Evolutionary conservation across 257 asterid species (phyloP).

Genomic region (Salvia rosmarinus): DNA sequence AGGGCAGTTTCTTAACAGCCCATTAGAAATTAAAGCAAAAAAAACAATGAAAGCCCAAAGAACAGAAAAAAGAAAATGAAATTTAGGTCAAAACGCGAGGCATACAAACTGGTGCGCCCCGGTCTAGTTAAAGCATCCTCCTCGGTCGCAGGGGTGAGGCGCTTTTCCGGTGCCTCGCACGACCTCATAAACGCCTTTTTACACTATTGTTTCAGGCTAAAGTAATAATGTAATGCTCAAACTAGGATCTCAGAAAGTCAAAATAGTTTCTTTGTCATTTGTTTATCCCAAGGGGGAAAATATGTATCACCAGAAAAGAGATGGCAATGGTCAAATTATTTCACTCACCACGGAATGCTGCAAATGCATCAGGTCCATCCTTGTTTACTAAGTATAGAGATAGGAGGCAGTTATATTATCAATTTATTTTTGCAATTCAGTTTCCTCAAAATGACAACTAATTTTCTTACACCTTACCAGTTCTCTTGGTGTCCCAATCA

Average conservation of each 20-base stretch:
- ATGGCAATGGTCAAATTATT: neutral
- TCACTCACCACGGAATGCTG: neutral
- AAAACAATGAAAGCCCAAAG: too few relatives aligned
- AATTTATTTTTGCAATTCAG: neutral
- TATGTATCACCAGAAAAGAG: neutral
- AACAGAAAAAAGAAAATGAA: too few relatives aligned
- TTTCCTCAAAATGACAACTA: too few relatives aligned
- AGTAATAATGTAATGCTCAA: neutral
- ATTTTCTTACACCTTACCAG: neutral
- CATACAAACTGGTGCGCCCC: too few relatives aligned
- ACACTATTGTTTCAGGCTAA: neutral
- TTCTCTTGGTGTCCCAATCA: neutral
- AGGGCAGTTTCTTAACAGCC: too few relatives aligned
- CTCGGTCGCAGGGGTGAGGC: too few relatives aligned
- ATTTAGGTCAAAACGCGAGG: too few relatives aligned
- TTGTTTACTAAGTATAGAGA: neutral
- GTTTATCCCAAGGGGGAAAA: neutral
- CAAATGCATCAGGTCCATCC: neutral
- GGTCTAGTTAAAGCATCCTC: too few relatives aligned
- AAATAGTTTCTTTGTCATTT: neutral
- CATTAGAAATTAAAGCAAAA: too few relatives aligned
- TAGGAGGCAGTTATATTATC: neutral
- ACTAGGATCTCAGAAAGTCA: neutral
- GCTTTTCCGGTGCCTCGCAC: too few relatives aligned
- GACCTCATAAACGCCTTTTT: too few relatives aligned